Conservation (phyloP, 257 asterid species). For the Dorcoceras hygrometricum region DNA sequence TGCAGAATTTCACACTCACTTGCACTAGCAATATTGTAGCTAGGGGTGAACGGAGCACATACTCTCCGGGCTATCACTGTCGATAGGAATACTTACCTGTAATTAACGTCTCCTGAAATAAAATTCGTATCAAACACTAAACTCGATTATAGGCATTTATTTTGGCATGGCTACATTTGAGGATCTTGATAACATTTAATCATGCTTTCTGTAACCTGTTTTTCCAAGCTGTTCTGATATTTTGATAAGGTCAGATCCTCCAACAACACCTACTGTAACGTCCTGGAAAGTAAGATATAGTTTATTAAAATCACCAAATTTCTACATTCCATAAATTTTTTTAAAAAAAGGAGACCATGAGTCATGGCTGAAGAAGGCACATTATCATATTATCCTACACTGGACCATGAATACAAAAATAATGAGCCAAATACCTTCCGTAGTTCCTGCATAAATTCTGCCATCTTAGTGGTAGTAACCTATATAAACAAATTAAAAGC, state of each 20-base stretch:
- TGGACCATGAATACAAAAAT: neutral
- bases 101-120: too few relatives aligned
- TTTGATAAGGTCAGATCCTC: conserved; percentile 96
- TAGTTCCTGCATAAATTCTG: conserved; percentile 72
- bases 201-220: conserved; percentile 41
- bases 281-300: conserved; percentile 43
- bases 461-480: conserved; percentile 70
- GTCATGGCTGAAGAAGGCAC: neutral
- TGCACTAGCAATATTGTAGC: too few relatives aligned
- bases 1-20: too few relatives aligned
- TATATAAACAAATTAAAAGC: conserved; percentile 29
- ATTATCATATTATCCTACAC: neutral
- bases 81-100: too few relatives aligned
- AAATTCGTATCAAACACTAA: too few relatives aligned
- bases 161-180: neutral
- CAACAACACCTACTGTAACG: conserved; percentile 87
- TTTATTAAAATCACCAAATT: neutral
- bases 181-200: neutral
- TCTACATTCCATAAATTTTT: neutral
- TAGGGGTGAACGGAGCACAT: too few relatives aligned
- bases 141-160: neutral
- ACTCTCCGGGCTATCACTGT: too few relatives aligned
- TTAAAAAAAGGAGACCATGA: neutral
- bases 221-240: conserved; percentile 94
- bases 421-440: conserved; percentile 51